Base-by-base conservation (phyloP, 345 rosid species). In the Corchorus olitorius region DNA sequence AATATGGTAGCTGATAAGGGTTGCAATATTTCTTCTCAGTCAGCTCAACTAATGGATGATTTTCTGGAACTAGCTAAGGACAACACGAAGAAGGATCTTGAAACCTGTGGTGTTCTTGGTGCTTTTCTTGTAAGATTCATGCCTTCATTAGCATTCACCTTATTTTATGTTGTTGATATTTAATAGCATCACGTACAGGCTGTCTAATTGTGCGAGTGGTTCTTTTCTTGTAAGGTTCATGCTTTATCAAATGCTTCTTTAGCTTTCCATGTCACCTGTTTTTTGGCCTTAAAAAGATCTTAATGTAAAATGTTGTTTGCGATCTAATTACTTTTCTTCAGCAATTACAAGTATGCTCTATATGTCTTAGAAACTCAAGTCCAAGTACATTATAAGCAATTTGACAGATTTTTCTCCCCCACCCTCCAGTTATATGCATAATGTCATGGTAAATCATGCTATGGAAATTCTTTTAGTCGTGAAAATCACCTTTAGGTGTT, bases 101-200 rank as follows among this genome's bases (percentile, higher is more conserved):
- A 94, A 85, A 92, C 97, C 43, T 92, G 98, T 79, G 98, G 97
- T 27, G 82, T 90, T 80, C 98, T 94, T 41, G 89, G 92, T 78
- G 98, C 97, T 43, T 89, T 87, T 81, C 92, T 88, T 74, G 98
- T 94, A 88, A 83, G 92, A 76, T 74, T 59, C 49, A 43, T 72
- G 58, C 53, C 67, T 68, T 71, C 52, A 68, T 56, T 52, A 35
- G 15, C 12, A 4, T 19, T 76, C 50, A 45, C 72, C 34, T 60
- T 49, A 13, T n/a, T 59, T 55, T 72, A 22, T 43, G 50, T 39
- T 45, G 19, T 19, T 56, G 39, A 52, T 53, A n/a, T 70, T 17
- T 53, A 69, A 45, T 34, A 52, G 61, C 48, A 35, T 70, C 74
- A 35, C 1, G 27, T 27, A 27, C 53, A 17, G 46, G 34, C 46